These are phyloP conservation scores for Pseudogymnoascus sp. DNA, from an alignment of 2,329 filamentous ascomycete species.

Conservation along the genomic window DNA sequence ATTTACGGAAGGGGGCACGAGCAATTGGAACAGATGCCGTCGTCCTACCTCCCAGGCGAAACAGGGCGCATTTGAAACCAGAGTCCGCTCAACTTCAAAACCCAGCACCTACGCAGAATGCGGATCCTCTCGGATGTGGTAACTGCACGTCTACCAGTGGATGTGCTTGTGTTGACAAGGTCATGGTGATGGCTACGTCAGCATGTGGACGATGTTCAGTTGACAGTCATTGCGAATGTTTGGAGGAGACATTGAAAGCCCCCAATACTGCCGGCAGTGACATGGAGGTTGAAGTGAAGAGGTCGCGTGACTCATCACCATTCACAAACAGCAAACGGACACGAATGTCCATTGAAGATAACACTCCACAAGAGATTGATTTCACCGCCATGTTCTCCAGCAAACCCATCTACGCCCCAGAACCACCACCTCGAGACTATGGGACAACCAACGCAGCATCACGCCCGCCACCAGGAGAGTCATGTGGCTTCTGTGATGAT, in stretches of 20 bases:
- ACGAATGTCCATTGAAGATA: constrained; percentile 38
- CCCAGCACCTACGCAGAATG: constrained; percentile 14
- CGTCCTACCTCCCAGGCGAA: constrained; percentile 30
- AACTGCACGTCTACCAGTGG: constrained; percentile 44
- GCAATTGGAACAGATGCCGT: constrained; percentile 32
- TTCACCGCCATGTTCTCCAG: constrained; percentile 60
- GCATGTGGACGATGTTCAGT: constrained; percentile 60
- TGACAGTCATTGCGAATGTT: constrained; percentile 53
- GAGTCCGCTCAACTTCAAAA: constrained; percentile 17
- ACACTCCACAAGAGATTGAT: constrained; percentile 55
- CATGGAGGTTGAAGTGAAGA: constrained; percentile 22
- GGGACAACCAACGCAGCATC: constrained; percentile 21
- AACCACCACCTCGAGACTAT: constrained; percentile 20
- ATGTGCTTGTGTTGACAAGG: constrained; percentile 53
- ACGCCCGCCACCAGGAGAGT: constrained; percentile 47
- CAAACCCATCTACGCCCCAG: constrained; percentile 21
- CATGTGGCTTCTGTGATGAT: constrained; percentile 75
- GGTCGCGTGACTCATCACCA: constrained; percentile 15
- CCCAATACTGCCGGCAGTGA: constrained; percentile 20
- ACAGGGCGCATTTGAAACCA: constrained; percentile 1
- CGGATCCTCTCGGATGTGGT: constrained; percentile 40
- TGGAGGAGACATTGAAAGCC: constrained; percentile 35
- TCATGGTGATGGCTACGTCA: constrained; percentile 42
- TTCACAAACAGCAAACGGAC: constrained; percentile 42
- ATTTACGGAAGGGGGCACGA: constrained; percentile 24